phyloP scores from a whole-genome alignment of 768 basidiomycete species.

The Hypholoma fasciculare region DNA sequence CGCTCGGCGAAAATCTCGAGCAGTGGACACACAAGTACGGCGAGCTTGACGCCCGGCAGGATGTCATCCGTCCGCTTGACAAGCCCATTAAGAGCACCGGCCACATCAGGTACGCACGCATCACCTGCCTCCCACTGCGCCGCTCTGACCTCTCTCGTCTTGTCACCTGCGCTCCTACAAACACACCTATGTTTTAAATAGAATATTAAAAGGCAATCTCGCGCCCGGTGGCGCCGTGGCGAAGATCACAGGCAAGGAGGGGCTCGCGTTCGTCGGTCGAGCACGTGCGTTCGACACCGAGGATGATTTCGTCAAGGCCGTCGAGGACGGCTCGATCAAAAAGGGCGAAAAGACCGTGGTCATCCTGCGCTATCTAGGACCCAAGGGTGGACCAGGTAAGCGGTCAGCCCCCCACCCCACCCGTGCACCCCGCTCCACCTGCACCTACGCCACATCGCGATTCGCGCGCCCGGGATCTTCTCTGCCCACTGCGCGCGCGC shows the following conservation, averaged over 20 bases:
- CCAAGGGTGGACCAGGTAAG: conserved; percentile 93
- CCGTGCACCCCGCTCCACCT: conserved; percentile 1
- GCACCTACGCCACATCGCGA: background rate
- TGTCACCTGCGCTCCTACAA: background rate
- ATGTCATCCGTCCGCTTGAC: conserved; percentile 84
- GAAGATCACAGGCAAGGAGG: conserved; percentile 97
- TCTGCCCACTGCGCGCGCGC: background rate
- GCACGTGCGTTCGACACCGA: conserved; percentile 93
- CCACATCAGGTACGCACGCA: conserved; percentile 70
- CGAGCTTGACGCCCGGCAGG: conserved; percentile 72
- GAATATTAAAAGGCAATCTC: conserved; percentile 89
- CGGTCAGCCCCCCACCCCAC: conserved; percentile 7
- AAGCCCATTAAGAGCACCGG: conserved; percentile 89
- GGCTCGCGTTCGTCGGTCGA: conserved; percentile 84
- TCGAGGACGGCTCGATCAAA: conserved; percentile 86
- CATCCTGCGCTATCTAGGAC: conserved; percentile 93
- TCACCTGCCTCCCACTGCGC: background rate
- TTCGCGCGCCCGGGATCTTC: background rate
- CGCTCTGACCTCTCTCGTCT: background rate
- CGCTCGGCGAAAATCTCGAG: conserved; percentile 91
- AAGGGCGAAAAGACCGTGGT: conserved; percentile 97
- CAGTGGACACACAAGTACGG: conserved; percentile 83
- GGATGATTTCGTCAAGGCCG: conserved; percentile 82
- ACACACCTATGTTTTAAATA: conserved; percentile 32
- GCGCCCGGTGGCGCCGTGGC: conserved; percentile 96